Base-by-base conservation (phyloP, 306 rosid genomes). In the Quercus berberidifolia region DNA sequence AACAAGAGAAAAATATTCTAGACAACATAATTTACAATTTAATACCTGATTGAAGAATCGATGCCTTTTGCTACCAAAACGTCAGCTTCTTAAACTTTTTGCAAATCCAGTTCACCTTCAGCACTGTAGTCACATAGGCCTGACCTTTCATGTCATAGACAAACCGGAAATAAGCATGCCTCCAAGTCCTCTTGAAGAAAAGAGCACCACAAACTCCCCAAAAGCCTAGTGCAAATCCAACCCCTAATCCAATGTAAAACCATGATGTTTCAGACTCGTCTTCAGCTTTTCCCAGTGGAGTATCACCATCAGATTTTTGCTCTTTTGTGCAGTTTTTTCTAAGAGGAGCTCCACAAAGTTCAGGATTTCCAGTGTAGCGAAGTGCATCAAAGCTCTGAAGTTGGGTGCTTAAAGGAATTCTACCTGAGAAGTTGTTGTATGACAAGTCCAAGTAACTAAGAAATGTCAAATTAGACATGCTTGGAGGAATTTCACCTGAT, bases 241-340 rank as follows among this genome's bases (percentile, higher is more conserved):
- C 52, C 52, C 52, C 15, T 30, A 79, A 23, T 0, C 81, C 84
- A 67, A 71, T 65, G 30, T 72, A 64, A 46, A 76, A 80, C 60
- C 76, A 72, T 0, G 33, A 19, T 35, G 72, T 49, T 51, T 76
- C 41, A 56, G 28, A 52, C 17, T 56, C 57, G 4, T 52, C 54
- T 19, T 58, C 52, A 28, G 41, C 54, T 41, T 17, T 55, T 20
- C 15, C 2, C 6, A 12, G 8, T 0, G 4, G n/a, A 0, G 20
- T 8, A 9, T 10, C 52, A 46, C 52, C 52, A 46, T 2, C 52
- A 46, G 52, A 46, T 11, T 11, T 12, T 46, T 0, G 15, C 41
- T 5, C 21, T 69, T 5, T 19, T 9, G n/a, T 67, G 64, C 75
- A 78, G n/a, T 17, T 0, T 1, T 0, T 71, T 0, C 15, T 33